Base-by-base conservation (phyloP, 2,329 filamentous ascomycete genomes). In the Scorias spongiosa region DNA sequence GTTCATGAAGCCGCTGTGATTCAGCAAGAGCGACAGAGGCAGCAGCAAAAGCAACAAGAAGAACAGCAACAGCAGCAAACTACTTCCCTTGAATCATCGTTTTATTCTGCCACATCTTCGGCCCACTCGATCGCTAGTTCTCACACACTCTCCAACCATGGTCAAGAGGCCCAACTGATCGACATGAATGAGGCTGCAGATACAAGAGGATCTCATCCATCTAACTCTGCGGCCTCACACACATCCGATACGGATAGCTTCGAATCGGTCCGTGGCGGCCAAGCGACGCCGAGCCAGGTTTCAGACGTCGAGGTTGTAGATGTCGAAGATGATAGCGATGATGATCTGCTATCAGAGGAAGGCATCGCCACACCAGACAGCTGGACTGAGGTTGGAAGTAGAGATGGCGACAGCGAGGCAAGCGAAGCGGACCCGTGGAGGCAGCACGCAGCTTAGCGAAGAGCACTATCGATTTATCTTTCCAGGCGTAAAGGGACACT, bases 381-480 rank as follows among this genome's bases (percentile, higher is more conserved):
- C 43, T 63, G 61, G 61, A 59, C 56, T 1, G 60, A 63, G 37
- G 55, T 63, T n/a, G 60, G 58, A 1, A 59, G 55, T 42, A 46
- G 57, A 12, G 59, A 60, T 46, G 57, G 49, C 11, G 58, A 62
- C 29, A 59, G 56, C 39, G 58, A 60, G 40, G 43, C 42, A 10
- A 54, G 54, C n/a, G 54, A 55, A 44, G 40, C 46, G 45, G 10
- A 9, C 3, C 12, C 4, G 3, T 36, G 12, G 5, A 9, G 32
- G 32, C 32, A 12, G 32, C 32, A 36, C 5, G 12, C 32, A 36
- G 32, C 9, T 7, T 26, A 26, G 20, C 20, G 20, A 26, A 26
- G 20, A 7, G 20, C 20, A 3, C 20, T 26, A 26, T 26, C 20
- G 20, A 7, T 26, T 7, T 7, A 26, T 26, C 20, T 26, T 26